Evolutionary conservation across 306 rosid species (phyloP).

Genomic region (Carpinus viminea): DNA sequence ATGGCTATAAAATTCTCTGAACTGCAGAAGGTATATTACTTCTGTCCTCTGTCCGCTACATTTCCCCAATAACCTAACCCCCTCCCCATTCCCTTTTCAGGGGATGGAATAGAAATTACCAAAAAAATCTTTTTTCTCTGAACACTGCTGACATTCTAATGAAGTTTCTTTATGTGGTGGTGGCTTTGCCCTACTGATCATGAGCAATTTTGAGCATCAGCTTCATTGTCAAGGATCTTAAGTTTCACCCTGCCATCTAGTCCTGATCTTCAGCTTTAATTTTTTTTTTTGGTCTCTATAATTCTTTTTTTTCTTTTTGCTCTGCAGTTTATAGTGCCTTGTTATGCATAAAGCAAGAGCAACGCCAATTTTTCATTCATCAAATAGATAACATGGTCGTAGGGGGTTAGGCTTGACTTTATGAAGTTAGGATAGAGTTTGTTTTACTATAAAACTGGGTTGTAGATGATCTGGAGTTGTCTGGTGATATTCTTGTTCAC

Average conservation of each 20-base stretch:
- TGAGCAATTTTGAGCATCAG: not conserved
- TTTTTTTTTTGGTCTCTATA: not conserved
- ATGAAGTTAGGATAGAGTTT: not conserved
- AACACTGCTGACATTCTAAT: not conserved
- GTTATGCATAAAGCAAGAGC: not conserved
- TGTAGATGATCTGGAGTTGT: not conserved
- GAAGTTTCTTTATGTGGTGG: not conserved
- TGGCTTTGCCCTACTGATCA: not conserved
- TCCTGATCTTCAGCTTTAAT: too few species aligned
- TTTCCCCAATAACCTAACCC: constrained; percentile 1
- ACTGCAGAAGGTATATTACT: constrained; percentile 67
- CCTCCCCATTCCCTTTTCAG: not conserved
- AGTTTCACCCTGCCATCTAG: too few species aligned
- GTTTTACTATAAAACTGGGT: not conserved
- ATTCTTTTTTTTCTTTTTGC: not conserved
- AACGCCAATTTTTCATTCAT: not conserved
- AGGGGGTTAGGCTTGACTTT: not conserved
- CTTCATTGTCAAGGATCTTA: not conserved
- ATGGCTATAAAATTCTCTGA: constrained; percentile 58
- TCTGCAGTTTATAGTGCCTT: not conserved
- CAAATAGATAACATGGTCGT: not conserved
- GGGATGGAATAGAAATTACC: not conserved
- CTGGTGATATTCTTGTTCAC: not conserved
- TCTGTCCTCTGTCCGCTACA: constrained; percentile 16
- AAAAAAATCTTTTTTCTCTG: too few species aligned